Percentiles rank a stretch among this genome's conserved stretches.
These are phyloP conservation scores for Musa acuminata DNA, from an alignment of 176 grass and related monocot species.

Conservation along the genomic window DNA sequence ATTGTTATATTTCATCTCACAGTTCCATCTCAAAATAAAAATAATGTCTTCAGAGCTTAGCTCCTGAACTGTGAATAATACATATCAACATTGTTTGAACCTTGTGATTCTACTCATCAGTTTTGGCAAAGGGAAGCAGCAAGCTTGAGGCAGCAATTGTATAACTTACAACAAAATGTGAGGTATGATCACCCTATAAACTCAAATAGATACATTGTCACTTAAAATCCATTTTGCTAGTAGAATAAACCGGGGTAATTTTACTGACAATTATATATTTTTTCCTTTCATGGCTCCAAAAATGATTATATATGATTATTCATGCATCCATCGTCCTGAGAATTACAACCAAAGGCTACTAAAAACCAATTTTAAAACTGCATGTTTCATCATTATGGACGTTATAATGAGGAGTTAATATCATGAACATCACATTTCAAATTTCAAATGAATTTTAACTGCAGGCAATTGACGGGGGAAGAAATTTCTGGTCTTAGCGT, in stretches of 20 bases:
- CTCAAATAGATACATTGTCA: slow-evolving; percentile 8
- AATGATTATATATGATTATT: too few relatives aligned
- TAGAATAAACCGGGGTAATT: too few relatives aligned
- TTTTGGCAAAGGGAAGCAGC: slow-evolving; percentile 50
- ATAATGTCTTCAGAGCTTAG: too few relatives aligned
- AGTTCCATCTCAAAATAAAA: background rate
- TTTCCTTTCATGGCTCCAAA: too few relatives aligned
- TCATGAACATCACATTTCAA: too few relatives aligned
- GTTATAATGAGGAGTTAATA: too few relatives aligned
- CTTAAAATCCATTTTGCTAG: slow-evolving; percentile 1
- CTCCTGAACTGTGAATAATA: too few relatives aligned
- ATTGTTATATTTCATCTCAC: background rate
- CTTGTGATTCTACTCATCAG: slow-evolving; percentile 27
- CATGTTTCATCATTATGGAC: too few relatives aligned
- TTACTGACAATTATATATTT: too few relatives aligned
- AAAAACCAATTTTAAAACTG: too few relatives aligned
- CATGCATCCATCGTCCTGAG: too few relatives aligned
- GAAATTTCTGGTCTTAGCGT: slow-evolving; percentile 41
- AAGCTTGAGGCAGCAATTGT: slow-evolving; percentile 55
- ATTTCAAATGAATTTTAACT: background rate
- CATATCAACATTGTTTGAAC: background rate
- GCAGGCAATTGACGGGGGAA: slow-evolving; percentile 46
- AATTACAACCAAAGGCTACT: slow-evolving; percentile 1
- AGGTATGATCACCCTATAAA: slow-evolving; percentile 37
- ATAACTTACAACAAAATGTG: slow-evolving; percentile 50